These are phyloP conservation scores for Acer campestre DNA, from an alignment of 345 rosid genomes.

Conservation along the genomic window DNA sequence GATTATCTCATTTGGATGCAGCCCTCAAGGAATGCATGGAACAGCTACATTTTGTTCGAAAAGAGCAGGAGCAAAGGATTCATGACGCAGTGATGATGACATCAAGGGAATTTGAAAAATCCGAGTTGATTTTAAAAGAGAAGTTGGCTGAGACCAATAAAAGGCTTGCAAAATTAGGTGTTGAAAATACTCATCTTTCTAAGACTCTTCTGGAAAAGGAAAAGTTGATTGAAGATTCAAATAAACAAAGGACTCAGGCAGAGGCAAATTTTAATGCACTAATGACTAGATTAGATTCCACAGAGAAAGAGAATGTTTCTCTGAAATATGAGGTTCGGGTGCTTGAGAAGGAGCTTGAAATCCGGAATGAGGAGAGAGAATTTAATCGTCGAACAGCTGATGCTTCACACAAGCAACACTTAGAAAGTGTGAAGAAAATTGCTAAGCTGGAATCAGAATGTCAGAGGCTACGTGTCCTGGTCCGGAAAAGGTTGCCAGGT, in stretches of 20 bases:
- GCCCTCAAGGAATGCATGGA: constrained; percentile 86
- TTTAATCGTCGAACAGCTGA: constrained; percentile 69
- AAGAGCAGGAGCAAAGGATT: constrained; percentile 79
- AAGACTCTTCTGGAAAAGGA: constrained; percentile 66
- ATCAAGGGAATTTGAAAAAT: constrained; percentile 57
- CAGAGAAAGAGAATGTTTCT: constrained; percentile 71
- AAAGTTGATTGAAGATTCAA: constrained; percentile 57
- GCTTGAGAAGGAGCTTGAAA: constrained; percentile 90
- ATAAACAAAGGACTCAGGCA: constrained; percentile 52
- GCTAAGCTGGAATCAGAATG: constrained; percentile 91
- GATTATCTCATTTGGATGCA: constrained; percentile 55
- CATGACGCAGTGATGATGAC: constrained; percentile 75
- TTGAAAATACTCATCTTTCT: constrained; percentile 57
- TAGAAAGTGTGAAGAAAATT: constrained; percentile 81
- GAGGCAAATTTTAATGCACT: constrained; percentile 58
- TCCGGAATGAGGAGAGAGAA: constrained; percentile 90
- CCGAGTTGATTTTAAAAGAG: constrained; percentile 46
- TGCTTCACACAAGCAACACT: constrained; percentile 75
- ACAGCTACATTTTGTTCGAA: constrained; percentile 75
- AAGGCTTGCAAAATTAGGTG: constrained; percentile 55
- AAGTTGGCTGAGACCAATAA: constrained; percentile 49
- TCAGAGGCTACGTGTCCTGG: constrained; percentile 78
- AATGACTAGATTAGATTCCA: constrained; percentile 60
- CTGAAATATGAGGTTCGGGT: constrained; percentile 80
- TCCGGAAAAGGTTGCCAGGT: constrained; percentile 83